Base-by-base conservation (phyloP, 2,329 filamentous ascomycete species). In the Trichoderma atrobrunneum region DNA sequence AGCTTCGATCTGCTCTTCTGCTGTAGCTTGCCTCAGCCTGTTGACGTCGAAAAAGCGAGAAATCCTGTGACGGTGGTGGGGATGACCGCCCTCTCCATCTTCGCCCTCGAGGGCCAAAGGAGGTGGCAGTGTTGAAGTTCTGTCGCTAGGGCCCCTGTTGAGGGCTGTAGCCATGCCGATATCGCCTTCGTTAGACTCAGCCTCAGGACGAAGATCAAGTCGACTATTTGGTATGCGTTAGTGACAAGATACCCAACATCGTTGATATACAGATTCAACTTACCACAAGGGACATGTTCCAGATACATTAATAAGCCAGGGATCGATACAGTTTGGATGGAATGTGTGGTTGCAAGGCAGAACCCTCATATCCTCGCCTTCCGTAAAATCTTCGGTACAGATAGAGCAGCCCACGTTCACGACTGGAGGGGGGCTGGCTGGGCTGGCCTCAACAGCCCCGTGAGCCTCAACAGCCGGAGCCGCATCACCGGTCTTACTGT, bases 241-340 rank as follows among this genome's bases (percentile, higher is more conserved):
- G 32, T 60, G 11, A 14, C 12, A 14, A 30, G 21, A 54, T 12
- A 21, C 16, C 2, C 12, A 51, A 36, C 7, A n/a, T 16, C 18
- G 7, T 18, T 18, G 2, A 48, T 28, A n/a, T 11, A 56, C 2
- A 69, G 7, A 34, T 34, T 18, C 28, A 63, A 83, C 88, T 84
- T 83, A 92, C 90, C 90, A 92, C 72, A 92, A 79, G 21, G 90
- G 90, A 79, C 90, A 92, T 34, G 90, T 92, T 72, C 90, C 90
- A 12, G 90, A 91, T 12, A 92, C 87, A 71, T 92, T 91, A 73
- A 92, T 82, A 57, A 92, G 82, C 90, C 90, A 92, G 5, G 90
- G 90, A 76, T 92, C 90, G 71, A 92, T 87, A 76, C 90, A 92
- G 60, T 84, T 83, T 1, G 90, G 90, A 76, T 92, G 90, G 76